These are phyloP conservation scores for Dacryopinax primogenitus DNA, from an alignment of 768 basidiomycete genomes.

Conservation along the genomic window DNA sequence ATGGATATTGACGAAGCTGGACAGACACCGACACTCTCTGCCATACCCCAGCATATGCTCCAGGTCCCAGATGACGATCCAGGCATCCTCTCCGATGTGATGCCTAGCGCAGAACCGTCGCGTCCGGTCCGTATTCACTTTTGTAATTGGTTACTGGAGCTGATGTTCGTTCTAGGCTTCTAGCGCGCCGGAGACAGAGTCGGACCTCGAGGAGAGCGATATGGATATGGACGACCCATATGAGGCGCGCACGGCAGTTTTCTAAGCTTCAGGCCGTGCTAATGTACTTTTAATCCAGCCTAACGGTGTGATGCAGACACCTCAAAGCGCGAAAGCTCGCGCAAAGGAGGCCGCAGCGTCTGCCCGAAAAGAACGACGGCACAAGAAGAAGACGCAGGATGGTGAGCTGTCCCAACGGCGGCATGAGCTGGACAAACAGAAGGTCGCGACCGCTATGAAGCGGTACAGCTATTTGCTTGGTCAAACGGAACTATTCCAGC, in stretches of 20 bases:
- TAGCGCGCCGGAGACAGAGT: slow-evolving; percentile 13
- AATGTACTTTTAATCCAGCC: not conserved
- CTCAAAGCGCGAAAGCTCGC: slow-evolving; percentile 8
- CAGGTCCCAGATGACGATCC: not conserved
- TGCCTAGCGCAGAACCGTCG: slow-evolving; percentile 9
- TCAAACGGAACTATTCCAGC: slow-evolving; percentile 94
- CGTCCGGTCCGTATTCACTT: slow-evolving; percentile 12
- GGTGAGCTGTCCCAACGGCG: slow-evolving; percentile 55
- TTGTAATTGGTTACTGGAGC: slow-evolving; percentile 7
- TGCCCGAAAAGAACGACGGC: slow-evolving; percentile 33
- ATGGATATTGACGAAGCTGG: not conserved
- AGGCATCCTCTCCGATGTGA: slow-evolving; percentile 3
- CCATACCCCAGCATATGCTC: slow-evolving; percentile 6
- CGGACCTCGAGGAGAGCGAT: slow-evolving; percentile 12
- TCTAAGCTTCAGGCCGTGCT: not conserved
- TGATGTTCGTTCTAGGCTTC: slow-evolving; percentile 3
- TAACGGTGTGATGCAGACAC: not conserved
- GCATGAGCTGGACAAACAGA: slow-evolving; percentile 78
- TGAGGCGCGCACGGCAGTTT: not conserved
- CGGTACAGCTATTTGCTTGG: slow-evolving; percentile 95
- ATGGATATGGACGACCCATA: slow-evolving; percentile 5
- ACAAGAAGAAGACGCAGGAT: slow-evolving; percentile 53
- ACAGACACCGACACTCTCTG: slow-evolving; percentile 1
- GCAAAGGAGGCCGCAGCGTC: slow-evolving; percentile 6
- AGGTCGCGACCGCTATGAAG: slow-evolving; percentile 86